A percentile compares a stretch with the other conserved stretches of the same genome.
phyloP scores from a whole-genome alignment of 2,329 filamentous ascomycete genomes.

The Aspergillus vadensis region DNA sequence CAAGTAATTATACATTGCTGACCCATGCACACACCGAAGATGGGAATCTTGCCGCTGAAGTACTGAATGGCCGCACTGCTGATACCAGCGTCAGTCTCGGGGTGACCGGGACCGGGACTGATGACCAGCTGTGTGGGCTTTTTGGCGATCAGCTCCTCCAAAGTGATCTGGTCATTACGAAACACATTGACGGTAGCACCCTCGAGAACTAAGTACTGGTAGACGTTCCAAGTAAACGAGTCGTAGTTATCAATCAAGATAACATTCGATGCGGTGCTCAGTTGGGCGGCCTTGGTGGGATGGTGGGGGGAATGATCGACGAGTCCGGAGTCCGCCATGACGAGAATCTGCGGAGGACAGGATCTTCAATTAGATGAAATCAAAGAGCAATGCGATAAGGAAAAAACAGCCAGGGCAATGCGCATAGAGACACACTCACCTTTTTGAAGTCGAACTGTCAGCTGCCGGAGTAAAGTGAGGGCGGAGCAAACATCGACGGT shows the following conservation, averaged over 20 bases:
- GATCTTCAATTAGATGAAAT: background rate
- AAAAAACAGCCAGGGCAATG: background rate
- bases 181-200: slow-evolving; percentile 87
- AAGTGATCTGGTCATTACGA: slow-evolving; percentile 86
- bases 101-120: slow-evolving; percentile 93
- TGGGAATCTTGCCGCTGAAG: slow-evolving; percentile 91
- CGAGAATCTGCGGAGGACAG: slow-evolving; percentile 41
- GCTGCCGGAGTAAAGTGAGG: background rate
- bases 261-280: slow-evolving; percentile 83
- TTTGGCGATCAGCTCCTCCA: slow-evolving; percentile 79
- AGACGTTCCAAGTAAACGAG: slow-evolving; percentile 99
- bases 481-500: background rate
- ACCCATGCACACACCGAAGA: slow-evolving; percentile 98
- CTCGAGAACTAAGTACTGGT: slow-evolving; percentile 96
- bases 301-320: slow-evolving; percentile 83
- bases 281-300: slow-evolving; percentile 69
- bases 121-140: slow-evolving; percentile 92
- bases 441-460: background rate
- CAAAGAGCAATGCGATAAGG: background rate
- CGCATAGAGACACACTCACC: background rate
- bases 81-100: slow-evolving; percentile 84
- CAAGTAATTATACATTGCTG: slow-evolving; percentile 97
- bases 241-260: slow-evolving; percentile 99
- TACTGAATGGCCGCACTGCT: slow-evolving; percentile 88
- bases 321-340: slow-evolving; percentile 46